phyloP scores from a whole-genome alignment of 768 basidiomycete species.

The Mycena sanguinolenta region DNA sequence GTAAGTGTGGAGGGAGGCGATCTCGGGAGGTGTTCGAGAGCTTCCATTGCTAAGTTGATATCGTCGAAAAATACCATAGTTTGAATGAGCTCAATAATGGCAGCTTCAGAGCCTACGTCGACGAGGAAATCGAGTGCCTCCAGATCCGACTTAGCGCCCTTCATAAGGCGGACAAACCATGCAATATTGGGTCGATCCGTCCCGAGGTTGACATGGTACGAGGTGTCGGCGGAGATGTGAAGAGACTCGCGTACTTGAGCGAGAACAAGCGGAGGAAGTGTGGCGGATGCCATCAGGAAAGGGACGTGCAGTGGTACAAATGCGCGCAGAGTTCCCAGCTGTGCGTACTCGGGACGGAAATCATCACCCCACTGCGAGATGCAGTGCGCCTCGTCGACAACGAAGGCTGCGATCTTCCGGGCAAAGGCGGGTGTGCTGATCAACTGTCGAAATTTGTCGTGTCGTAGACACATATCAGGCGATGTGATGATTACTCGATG shows the following conservation, averaged over 20 bases:
- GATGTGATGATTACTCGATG: too few species aligned
- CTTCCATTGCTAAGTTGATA: neutral
- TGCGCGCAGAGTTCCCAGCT: neutral
- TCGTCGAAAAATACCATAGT: slow-evolving; percentile 10
- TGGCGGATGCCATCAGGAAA: neutral
- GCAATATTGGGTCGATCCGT: too few species aligned
- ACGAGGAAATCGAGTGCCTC: too few species aligned
- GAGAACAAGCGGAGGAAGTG: neutral
- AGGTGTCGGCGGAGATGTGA: neutral
- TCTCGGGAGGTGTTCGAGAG: neutral
- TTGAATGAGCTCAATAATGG: neutral
- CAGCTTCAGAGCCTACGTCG: neutral
- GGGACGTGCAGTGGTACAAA: too few species aligned
- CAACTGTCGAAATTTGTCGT: neutral
- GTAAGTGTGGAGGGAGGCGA: neutral
- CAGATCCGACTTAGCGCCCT: slow-evolving; percentile 3
- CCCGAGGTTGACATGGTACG: too few species aligned
- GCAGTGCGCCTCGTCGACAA: slow-evolving; percentile 7
- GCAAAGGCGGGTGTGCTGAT: neutral
- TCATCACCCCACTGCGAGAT: neutral
- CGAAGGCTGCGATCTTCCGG: neutral
- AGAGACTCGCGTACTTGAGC: neutral
- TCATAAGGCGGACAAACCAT: neutral
- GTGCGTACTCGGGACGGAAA: neutral
- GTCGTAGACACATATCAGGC: neutral